A percentile compares a stretch with the other conserved stretches of the same genome.
phyloP scores from a whole-genome alignment of 2,329 filamentous ascomycete species.

The Myrmaecium sp. region DNA sequence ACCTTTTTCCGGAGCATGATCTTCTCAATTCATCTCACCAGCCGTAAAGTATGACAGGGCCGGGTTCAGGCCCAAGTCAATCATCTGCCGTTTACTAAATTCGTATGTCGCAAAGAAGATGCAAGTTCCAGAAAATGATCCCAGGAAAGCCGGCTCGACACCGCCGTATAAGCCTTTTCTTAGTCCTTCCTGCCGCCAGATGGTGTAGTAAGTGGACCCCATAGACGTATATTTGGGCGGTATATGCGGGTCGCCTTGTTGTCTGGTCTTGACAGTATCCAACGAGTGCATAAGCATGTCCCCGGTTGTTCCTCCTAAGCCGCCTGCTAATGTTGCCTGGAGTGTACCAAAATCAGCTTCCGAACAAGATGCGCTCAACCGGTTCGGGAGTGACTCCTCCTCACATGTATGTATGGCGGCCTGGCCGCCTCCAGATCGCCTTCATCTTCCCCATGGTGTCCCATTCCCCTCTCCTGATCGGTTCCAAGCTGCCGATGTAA shows the following conservation, averaged over 20 bases:
- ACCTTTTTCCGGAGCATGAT: no score
- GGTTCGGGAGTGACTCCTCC: conserved; percentile 6
- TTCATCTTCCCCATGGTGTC: conserved; percentile 8
- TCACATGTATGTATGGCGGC: conserved; percentile 31
- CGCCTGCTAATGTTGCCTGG: conserved; percentile 89
- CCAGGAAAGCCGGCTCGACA: conserved; percentile 78
- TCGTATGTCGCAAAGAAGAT: conserved; percentile 96
- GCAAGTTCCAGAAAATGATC: conserved; percentile 84
- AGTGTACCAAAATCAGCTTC: conserved; percentile 9
- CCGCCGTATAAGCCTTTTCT: conserved; percentile 77
- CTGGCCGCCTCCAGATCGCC: conserved; percentile 26
- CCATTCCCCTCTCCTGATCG: no score
- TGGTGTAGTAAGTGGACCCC: conserved; percentile 79
- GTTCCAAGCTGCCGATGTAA: no score
- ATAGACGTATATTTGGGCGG: conserved; percentile 87
- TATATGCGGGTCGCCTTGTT: conserved; percentile 87
- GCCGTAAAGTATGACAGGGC: conserved; percentile 73
- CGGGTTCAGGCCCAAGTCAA: conserved; percentile 68
- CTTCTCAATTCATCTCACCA: no score
- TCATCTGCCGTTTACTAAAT: conserved; percentile 76
- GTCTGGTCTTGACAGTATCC: conserved; percentile 94
- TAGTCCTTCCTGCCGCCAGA: conserved; percentile 81
- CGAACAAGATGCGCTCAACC: conserved; percentile 1
- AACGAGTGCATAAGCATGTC: conserved; percentile 98
- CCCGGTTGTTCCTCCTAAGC: conserved; percentile 78